Base-by-base conservation (phyloP, 2,329 filamentous ascomycete species). In the Xylaria sp. region DNA sequence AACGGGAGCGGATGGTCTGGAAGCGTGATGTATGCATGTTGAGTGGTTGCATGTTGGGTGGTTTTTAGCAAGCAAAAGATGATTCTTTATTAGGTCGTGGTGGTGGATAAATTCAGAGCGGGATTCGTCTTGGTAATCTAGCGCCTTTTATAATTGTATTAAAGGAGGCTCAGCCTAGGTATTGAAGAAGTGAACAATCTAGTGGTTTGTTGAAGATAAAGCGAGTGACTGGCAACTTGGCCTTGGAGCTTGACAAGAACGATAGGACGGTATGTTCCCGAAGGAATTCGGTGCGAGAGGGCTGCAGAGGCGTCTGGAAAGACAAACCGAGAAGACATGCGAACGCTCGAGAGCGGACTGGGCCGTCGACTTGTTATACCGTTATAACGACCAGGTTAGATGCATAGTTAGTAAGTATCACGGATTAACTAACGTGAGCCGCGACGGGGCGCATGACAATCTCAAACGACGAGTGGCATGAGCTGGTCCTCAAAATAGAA, bases 21-120 rank as follows among this genome's bases (percentile, higher is more conserved):
- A 85, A 80, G 68, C 81, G 80, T 8, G 80, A 77, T 46, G 76
- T 70, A 67, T 81, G 78, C 81, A 83, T 83, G 40, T 68, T 79
- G 73, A 56, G 35, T 43, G 43, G 38, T 31, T 11, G 31, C 59
- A 29, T 38, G 27, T n/a, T 46, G n/a, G n/a, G n/a, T n/a, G n/a
- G n/a, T n/a, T n/a, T n/a, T n/a, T n/a, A n/a, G n/a, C n/a, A n/a
- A 44, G 40, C n/a, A 23, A 31, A n/a, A 13, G 9, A 29, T 31
- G 4, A 21, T 51, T 7, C 23, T 38, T 38, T 37, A 33, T 47
- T 47, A 19, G 38, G 46, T 35, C 19, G 46, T 13, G 17, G n/a
- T n/a, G n/a, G n/a, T n/a, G n/a, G n/a, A n/a, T n/a, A n/a, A n/a
- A n/a, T n/a, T n/a, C n/a, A n/a, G n/a, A n/a, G n/a, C n/a, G n/a